Evolutionary conservation across 2,329 filamentous ascomycete genomes (phyloP).

Genomic region (Ilyonectria robusta): DNA sequence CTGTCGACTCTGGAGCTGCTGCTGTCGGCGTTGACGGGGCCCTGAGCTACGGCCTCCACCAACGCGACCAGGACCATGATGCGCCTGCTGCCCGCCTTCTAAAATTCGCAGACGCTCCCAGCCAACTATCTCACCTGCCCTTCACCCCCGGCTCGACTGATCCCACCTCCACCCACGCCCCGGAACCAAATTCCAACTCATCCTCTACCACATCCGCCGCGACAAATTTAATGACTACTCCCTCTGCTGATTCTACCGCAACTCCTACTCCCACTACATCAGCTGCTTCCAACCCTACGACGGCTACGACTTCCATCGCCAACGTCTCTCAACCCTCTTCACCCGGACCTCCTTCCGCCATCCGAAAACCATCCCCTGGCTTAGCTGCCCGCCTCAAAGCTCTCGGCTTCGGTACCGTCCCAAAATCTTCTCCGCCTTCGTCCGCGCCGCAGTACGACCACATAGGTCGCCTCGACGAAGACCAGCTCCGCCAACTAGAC

Average conservation of each 20-base stretch:
- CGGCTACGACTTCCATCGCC: constrained; percentile 42
- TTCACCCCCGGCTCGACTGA: constrained; percentile 49
- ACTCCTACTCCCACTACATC: constrained; percentile 39
- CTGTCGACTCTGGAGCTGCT: constrained; percentile 11
- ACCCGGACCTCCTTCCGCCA: constrained; percentile 47
- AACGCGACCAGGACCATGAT: constrained; percentile 46
- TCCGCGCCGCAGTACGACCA: constrained; percentile 55
- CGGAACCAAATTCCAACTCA: constrained; percentile 44
- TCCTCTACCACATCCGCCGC: constrained; percentile 37
- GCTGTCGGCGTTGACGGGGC: constrained; percentile 25
- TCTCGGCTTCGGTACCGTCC: constrained; percentile 68
- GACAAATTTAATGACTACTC: constrained; percentile 34
- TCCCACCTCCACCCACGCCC: constrained; percentile 44
- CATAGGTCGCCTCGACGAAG: constrained; percentile 79
- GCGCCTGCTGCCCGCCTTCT: constrained; percentile 43
- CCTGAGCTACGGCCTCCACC: constrained; percentile 36
- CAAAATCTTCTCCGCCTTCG: constrained; percentile 53
- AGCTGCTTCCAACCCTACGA: constrained; percentile 36
- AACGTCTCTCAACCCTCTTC: constrained; percentile 43
- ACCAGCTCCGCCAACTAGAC: constrained; percentile 79
- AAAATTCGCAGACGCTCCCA: constrained; percentile 49
- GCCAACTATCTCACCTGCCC: constrained; percentile 45
- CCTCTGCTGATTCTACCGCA: constrained; percentile 34
- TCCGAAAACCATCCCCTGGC: constrained; percentile 74
- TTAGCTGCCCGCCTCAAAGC: constrained; percentile 76